These are phyloP conservation scores for Smithsoniella earleae DNA, from an alignment of 163 green algal species.

Conservation along the genomic window DNA sequence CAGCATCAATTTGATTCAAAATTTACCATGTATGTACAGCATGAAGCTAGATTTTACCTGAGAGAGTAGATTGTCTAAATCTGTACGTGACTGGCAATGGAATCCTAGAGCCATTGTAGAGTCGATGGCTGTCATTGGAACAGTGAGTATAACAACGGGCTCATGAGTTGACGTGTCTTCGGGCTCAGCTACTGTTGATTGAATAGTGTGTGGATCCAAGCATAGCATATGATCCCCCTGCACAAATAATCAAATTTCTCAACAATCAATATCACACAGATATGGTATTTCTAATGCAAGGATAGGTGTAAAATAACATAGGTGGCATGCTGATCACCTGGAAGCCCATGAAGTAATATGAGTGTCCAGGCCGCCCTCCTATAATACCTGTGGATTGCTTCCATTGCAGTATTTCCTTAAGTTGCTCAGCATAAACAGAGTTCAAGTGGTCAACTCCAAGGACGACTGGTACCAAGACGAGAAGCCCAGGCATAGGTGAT, in stretches of 20 bases:
- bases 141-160: conserved; percentile 47
- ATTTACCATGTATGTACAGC: background rate
- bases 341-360: conserved; percentile 76
- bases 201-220: conserved; percentile 35
- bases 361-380: conserved; percentile 70
- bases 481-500: conserved; percentile 39
- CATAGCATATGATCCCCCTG: conserved; percentile 32
- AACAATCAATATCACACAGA: too few species aligned
- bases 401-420: conserved; percentile 62
- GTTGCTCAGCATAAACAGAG: conserved; percentile 69
- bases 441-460: conserved; percentile 74
- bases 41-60: background rate
- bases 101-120: conserved; percentile 84
- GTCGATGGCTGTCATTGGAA: conserved; percentile 63
- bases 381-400: conserved; percentile 82
- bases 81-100: conserved; percentile 51
- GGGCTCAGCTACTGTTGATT: conserved; percentile 3
- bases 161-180: conserved; percentile 50
- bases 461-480: conserved; percentile 79
- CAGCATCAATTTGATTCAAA: background rate
- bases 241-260: too few species aligned
- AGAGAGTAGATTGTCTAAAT: background rate
- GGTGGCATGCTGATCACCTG: too few species aligned
- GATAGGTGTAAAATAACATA: too few species aligned
- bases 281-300: too few species aligned